phyloP scores from a whole-genome alignment of 2,329 filamentous ascomycete species.

The Talaromyces piceae region DNA sequence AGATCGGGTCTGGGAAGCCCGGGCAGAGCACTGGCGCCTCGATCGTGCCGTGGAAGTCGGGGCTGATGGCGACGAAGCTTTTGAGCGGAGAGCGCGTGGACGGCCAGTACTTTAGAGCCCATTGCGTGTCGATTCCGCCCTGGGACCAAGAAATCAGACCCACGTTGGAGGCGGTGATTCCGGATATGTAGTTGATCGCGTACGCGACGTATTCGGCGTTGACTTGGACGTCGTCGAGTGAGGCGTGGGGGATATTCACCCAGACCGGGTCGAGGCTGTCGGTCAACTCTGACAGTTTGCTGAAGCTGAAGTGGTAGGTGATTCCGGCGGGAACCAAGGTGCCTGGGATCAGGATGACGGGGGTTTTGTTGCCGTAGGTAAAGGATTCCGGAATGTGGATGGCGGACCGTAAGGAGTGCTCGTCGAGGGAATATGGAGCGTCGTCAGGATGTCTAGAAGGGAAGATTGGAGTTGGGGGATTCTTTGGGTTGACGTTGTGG shows the following conservation, averaged over 20 bases:
- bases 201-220: slow-evolving; percentile 52
- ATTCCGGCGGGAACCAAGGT: slow-evolving; percentile 44
- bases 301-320: slow-evolving; percentile 42
- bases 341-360: slow-evolving; percentile 48
- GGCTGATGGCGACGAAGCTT: slow-evolving; percentile 47
- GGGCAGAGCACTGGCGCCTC: background rate
- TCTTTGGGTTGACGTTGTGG: background rate
- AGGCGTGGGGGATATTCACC: slow-evolving; percentile 47
- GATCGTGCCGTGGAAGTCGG: slow-evolving; percentile 44
- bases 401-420: slow-evolving; percentile 42
- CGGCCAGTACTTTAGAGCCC: slow-evolving; percentile 53
- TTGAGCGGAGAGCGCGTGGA: slow-evolving; percentile 38
- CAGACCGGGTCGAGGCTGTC: slow-evolving; percentile 47
- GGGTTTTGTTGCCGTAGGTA: slow-evolving; percentile 38
- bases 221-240: slow-evolving; percentile 43
- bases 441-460: slow-evolving; percentile 24
- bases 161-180: slow-evolving; percentile 28
- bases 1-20: background rate
- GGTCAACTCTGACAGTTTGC: slow-evolving; percentile 40
- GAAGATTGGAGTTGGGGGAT: background rate
- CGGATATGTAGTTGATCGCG: slow-evolving; percentile 41
- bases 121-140: slow-evolving; percentile 48
- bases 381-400: slow-evolving; percentile 48
- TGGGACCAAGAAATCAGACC: slow-evolving; percentile 50
- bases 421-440: slow-evolving; percentile 43